Evolutionary conservation across 805 yeast genomes (phyloP), one percentile per base, ranked within the genome.

Genomic region (Wickerhamomyces kurtzmanii): DNA sequence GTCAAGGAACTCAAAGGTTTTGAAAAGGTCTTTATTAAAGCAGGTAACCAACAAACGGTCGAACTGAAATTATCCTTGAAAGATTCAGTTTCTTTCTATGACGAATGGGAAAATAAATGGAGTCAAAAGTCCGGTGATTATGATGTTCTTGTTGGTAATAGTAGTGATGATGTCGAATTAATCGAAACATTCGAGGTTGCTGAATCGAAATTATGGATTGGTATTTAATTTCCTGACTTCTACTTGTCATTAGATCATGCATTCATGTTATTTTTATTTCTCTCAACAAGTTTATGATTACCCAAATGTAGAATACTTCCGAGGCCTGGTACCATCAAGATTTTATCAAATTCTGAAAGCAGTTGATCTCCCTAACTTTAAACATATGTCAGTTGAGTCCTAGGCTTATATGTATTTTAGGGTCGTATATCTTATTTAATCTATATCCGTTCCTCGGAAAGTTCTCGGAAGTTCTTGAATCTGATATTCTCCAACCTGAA

Each of bases 1-100:
- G 45, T 58, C 15, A 75, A 74, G 49, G 81, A 75, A 41, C 57
- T 75, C 46, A 73, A 70, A 47, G 77, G 67, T 16, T 75, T 69
- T 42, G 62, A 51, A 12, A 74, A 75, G 49, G 63, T 68, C 7
- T 44, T 34, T 21, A 40, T 75, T 33, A 40, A 49, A 26, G 53
- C 74, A 4, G 73, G 73, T 7, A 65, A 62, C 37, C 31, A 57
- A 8, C 49, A 50, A 30, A 41, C 48, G 1, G 69, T 63, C 12
- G 32, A 39, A 1, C 38, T 72, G 18, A 38, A 37, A n/a, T 36
- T 68, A 16, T 57, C 62, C 1, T 31, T 66, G 31, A 66, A 65
- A 39, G 71, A 71, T 35, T 57, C 68, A 2, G 57, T 68, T 8
- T 71, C 78, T 0, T 72, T 53, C 54, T 75, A 64, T 52, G 69